Percentiles rank a stretch among this genome's conserved stretches.
Evolutionary conservation across 805 yeast genomes (phyloP).

Genomic region (Vanderwaltozyma tropicalis): DNA sequence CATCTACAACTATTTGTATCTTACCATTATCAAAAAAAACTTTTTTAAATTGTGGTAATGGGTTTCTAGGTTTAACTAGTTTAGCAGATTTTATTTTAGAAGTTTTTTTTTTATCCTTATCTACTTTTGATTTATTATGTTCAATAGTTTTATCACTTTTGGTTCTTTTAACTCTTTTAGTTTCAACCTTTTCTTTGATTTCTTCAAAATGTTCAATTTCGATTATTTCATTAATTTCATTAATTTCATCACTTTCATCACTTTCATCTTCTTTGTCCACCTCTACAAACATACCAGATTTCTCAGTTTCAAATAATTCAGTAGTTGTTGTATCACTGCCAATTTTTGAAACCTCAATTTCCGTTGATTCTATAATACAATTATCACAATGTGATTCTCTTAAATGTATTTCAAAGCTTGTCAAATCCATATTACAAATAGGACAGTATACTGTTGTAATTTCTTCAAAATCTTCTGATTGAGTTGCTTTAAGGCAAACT

Average conservation of each 20-base stretch:
- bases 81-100: constrained; percentile 7
- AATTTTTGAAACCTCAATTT: not conserved
- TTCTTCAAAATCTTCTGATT: not conserved
- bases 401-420: constrained; percentile 31
- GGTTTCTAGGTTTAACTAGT: constrained; percentile 11
- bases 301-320: no score
- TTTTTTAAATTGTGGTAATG: constrained; percentile 47
- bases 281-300: not conserved
- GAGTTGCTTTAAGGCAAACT: not conserved
- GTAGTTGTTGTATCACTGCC: not conserved
- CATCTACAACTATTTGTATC: constrained; percentile 50
- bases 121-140: not conserved
- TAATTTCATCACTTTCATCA: not conserved
- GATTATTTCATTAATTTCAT: no score
- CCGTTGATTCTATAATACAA: constrained; percentile 29
- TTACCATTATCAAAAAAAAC: constrained; percentile 31
- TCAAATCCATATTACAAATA: constrained; percentile 36
- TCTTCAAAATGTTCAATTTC: no score
- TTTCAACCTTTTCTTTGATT: constrained; percentile 3
- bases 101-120: not conserved
- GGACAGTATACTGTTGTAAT: constrained; percentile 36
- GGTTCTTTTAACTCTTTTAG: not conserved
- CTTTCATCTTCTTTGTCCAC: not conserved
- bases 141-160: not conserved
- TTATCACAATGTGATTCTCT: constrained; percentile 46